A percentile compares a stretch with the other conserved stretches of the same genome.
Evolutionary conservation across 768 basidiomycete genomes (phyloP).

Genomic region (Tulasnella sp.): DNA sequence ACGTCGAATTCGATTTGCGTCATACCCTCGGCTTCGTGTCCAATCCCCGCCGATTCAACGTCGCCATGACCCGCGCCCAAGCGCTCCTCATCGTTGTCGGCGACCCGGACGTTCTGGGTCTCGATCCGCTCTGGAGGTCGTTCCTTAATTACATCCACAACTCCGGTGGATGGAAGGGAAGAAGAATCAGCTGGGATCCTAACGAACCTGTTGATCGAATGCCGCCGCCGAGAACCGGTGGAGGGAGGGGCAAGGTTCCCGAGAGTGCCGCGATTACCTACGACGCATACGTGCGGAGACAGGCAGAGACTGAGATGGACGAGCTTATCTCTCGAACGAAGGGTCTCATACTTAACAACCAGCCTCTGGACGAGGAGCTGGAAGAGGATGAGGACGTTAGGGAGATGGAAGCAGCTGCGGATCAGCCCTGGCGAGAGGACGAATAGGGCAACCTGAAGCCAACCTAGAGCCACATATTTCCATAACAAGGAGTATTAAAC

Average conservation of each 20-base stretch:
- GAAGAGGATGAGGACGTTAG: slow-evolving; percentile 11
- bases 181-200: slow-evolving; percentile 4
- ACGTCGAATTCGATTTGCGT: slow-evolving; percentile 38
- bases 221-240: background rate
- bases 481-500: too few species aligned
- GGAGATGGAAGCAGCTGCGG: slow-evolving; percentile 25
- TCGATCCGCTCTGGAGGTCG: slow-evolving; percentile 47
- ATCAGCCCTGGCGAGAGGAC: slow-evolving; percentile 33
- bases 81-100: slow-evolving; percentile 53
- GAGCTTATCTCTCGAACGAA: slow-evolving; percentile 1
- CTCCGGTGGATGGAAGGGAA: slow-evolving; percentile 43
- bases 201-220: background rate
- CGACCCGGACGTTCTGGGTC: slow-evolving; percentile 43
- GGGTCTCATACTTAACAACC: background rate
- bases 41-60: slow-evolving; percentile 20
- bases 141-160: slow-evolving; percentile 47
- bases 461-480: too few species aligned
- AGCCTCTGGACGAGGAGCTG: background rate
- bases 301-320: slow-evolving; percentile 13
- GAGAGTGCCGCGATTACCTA: background rate
- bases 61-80: slow-evolving; percentile 54
- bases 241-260: background rate
- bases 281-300: background rate
- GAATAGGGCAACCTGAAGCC: slow-evolving; percentile 11
- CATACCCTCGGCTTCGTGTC: slow-evolving; percentile 40